phyloP scores from a whole-genome alignment of 2,329 filamentous ascomycete species.

The Phaeomoniella chlamydospora region DNA sequence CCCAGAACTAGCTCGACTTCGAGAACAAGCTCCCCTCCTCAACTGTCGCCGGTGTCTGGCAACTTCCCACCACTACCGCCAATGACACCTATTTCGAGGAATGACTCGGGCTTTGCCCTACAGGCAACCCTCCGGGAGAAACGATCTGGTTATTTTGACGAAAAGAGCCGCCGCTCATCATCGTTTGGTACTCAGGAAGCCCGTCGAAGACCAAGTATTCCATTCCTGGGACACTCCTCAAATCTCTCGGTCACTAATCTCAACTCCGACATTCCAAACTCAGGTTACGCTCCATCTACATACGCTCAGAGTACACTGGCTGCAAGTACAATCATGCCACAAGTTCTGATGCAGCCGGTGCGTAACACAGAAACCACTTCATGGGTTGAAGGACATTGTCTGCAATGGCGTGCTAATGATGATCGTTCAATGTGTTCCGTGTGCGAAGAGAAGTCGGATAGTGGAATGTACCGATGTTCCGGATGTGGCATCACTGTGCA shows the following conservation, averaged over 20 bases:
- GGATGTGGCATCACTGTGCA: constrained; percentile 39
- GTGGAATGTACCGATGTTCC: constrained; percentile 34
- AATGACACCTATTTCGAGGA: constrained; percentile 67
- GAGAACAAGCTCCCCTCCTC: constrained; percentile 32
- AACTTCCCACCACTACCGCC: constrained; percentile 66
- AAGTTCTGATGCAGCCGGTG: constrained; percentile 19
- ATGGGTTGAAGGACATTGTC: constrained; percentile 33
- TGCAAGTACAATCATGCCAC: constrained; percentile 35
- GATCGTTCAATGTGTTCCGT: constrained; percentile 29
- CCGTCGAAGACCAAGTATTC: constrained; percentile 46
- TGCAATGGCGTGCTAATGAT: constrained; percentile 26
- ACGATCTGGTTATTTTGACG: constrained; percentile 82
- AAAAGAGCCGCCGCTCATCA: constrained; percentile 72
- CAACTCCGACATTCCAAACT: constrained; percentile 22
- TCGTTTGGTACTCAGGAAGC: constrained; percentile 56
- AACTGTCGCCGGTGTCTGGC: constrained; percentile 59
- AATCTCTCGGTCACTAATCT: constrained; percentile 29
- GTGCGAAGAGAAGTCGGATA: constrained; percentile 44
- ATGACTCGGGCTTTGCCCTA: constrained; percentile 80
- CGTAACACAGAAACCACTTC: constrained; percentile 25
- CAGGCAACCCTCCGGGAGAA: constrained; percentile 83
- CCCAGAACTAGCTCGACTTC: constrained; percentile 56
- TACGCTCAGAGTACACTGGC: constrained; percentile 36
- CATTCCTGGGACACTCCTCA: constrained; percentile 52
- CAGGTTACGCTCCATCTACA: constrained; percentile 32